Base-by-base conservation (phyloP, 345 rosid genomes). In the Anastatica hierochuntica region DNA sequence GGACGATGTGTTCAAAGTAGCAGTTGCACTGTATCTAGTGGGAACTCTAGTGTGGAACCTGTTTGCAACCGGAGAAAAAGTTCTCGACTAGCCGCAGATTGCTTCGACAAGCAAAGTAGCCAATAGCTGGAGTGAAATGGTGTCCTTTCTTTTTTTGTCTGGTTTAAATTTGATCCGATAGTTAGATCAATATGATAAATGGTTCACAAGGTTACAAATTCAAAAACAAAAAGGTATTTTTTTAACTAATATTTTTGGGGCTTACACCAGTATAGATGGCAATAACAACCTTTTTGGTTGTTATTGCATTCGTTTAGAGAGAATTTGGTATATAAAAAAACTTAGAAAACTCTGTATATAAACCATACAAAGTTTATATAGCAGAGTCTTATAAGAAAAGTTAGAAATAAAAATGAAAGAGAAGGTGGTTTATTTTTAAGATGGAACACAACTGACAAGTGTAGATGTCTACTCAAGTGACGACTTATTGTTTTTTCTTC, bases 41-140 rank as follows among this genome's bases (percentile, higher is more conserved):
- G 96, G 98, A 68, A 84, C 96, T 43, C 26, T 84, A 46, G 84
- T 87, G 18, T 87, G 98, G 98, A 87, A 87, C 77, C 56, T 90
- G 12, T 90, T 90, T 49, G 69, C 92, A 13, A 90, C 98, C 0
- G 98, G 98, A 49, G 96, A 90, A 65, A 87, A 70, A 69, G 29
- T 90, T 66, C 79, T 87, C 16, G 98, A 90, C 71, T 87, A 77
- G 75, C 46, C 24, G 27, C 33, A 13, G 24, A 30, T 56, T 10
- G 13, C 31, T 20, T 8, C 2, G 10, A 21, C 14, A 16, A 56
- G 40, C 51, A 44, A 49, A 49, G 7, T 40, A 23, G 35, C 46
- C 36, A 39, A 21, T 47, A 63, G 43, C 48, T 23, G 31, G 56
- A 39, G 60, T 26, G 67, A 18, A 50, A 10, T 51, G 24, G 54